Evolutionary conservation across 129 eudicot genomes (phyloP).

Genomic region (Cynara cardunculus): DNA sequence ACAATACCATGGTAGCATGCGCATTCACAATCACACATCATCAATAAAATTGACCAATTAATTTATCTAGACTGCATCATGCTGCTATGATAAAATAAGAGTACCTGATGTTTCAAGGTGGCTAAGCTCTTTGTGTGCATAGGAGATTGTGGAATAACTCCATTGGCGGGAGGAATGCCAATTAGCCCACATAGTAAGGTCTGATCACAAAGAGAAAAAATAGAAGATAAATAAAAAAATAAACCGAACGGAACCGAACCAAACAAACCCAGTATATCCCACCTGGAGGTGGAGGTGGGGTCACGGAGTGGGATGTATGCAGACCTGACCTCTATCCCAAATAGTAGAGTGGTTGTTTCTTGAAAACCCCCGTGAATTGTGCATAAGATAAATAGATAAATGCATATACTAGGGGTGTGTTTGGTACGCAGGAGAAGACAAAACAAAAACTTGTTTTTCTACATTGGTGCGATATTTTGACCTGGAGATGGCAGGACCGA

Average conservation of each 20-base stretch:
- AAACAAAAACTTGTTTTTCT: no score
- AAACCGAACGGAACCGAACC: background rate
- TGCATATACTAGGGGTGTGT: no score
- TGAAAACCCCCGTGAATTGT: no score
- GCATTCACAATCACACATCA: conserved; percentile 24
- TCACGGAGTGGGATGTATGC: no score
- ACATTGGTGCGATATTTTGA: no score
- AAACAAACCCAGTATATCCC: background rate
- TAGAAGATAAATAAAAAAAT: background rate
- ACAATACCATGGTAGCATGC: conserved; percentile 9
- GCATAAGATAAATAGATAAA: no score
- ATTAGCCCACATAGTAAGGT: conserved; percentile 86
- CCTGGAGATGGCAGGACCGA: no score
- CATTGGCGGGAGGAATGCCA: conserved; percentile 98
- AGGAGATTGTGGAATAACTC: conserved; percentile 98
- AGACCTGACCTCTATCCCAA: no score
- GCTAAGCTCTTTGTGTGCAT: conserved; percentile 99
- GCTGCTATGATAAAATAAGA: background rate
- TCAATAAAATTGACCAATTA: conserved; percentile 18
- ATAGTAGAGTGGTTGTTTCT: no score
- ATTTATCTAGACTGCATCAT: conserved; percentile 10
- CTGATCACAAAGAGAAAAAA: conserved; percentile 28
- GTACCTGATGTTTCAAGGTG: conserved; percentile 95
- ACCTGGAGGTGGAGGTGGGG: no score
- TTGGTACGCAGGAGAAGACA: no score